Conservation (phyloP, 2,329 filamentous ascomycete genomes). For the Sporothrix pseudoabietina region DNA sequence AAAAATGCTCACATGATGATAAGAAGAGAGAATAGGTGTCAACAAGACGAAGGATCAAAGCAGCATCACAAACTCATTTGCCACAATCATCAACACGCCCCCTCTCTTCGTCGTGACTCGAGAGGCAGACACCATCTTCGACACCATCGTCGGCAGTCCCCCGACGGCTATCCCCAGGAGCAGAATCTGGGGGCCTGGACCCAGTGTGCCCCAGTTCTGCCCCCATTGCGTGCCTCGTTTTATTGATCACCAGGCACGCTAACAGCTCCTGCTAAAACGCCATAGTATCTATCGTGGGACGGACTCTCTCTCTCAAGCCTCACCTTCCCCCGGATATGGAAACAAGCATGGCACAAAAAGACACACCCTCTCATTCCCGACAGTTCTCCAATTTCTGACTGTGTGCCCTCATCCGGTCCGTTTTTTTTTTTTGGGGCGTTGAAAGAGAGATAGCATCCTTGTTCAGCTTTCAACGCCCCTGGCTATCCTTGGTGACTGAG, state of each 20-base stretch:
- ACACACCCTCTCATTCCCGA: not conserved
- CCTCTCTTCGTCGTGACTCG: not conserved
- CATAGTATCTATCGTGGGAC: not conserved
- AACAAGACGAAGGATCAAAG: not conserved
- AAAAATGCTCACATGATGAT: not conserved
- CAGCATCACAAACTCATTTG: not conserved
- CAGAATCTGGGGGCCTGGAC: not conserved
- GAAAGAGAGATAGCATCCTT: not conserved
- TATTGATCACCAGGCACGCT: conserved; percentile 4
- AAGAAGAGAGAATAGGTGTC: not conserved
- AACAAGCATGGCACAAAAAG: not conserved
- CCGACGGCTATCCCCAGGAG: not conserved
- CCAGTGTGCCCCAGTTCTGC: not conserved
- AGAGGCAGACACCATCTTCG: not conserved
- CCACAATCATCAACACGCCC: not conserved
- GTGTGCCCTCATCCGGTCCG: not conserved
- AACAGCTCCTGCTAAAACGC: not conserved
- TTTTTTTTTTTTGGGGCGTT: not conserved
- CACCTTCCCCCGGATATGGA: not conserved
- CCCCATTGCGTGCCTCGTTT: not conserved
- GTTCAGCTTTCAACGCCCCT: not conserved
- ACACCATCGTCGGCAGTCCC: not conserved
- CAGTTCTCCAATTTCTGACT: not conserved
- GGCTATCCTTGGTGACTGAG: not conserved
- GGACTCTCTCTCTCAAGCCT: not conserved